These are phyloP conservation scores for Cyclotella choctawhatcheeana DNA, from an alignment of 108 stramenopile genomes.

Conservation along the genomic window DNA sequence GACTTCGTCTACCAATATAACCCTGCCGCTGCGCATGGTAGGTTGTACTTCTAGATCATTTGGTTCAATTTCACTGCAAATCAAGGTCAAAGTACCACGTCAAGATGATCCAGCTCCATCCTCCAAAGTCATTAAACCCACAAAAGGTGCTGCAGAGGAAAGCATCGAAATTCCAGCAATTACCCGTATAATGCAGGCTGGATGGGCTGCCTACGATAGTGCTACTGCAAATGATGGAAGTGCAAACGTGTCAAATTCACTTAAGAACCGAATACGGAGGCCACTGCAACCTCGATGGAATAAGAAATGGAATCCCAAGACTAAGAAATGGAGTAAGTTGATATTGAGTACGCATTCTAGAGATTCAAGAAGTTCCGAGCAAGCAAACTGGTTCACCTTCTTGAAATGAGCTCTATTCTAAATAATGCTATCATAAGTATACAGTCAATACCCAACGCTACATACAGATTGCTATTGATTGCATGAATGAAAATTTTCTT, in stretches of 20 bases:
- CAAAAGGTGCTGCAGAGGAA: conserved; percentile 1
- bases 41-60: conserved; percentile 28
- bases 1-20: conserved; percentile 33
- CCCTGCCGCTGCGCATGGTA: conserved; percentile 41
- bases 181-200: conserved; percentile 25
- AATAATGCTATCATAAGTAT: too few species aligned
- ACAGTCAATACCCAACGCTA: too few species aligned
- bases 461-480: too few species aligned
- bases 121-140: not conserved
- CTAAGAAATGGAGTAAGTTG: conserved; percentile 14
- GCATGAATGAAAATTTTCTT: too few species aligned
- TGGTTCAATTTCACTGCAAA: conserved; percentile 44
- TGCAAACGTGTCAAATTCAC: not conserved
- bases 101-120: conserved; percentile 2
- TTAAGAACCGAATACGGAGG: not conserved
- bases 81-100: conserved; percentile 32
- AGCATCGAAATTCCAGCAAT: conserved; percentile 38
- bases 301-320: conserved; percentile 17
- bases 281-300: not conserved
- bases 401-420: conserved; percentile 7
- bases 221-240: conserved; percentile 1
- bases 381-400: conserved; percentile 16
- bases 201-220: conserved; percentile 28
- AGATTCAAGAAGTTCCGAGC: not conserved
- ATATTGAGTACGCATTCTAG: conserved; percentile 1